Evolutionary conservation across 1,139 yeast species (phyloP).

Genomic region (Pichia sp.): DNA sequence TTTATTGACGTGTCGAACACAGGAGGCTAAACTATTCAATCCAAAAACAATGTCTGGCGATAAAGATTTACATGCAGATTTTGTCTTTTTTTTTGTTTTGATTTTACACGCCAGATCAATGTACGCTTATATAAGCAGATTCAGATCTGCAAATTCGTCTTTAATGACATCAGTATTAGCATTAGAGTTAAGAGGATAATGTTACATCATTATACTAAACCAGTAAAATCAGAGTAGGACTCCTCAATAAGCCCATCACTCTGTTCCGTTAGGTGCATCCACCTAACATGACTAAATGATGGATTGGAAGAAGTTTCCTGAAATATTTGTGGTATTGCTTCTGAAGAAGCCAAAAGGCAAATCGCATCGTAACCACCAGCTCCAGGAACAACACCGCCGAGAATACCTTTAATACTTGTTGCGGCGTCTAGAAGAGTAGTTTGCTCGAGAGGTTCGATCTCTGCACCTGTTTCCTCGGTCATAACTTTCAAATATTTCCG

Average conservation of each 20-base stretch:
- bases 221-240: conserved; percentile 33
- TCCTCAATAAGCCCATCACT: conserved; percentile 48
- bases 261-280: conserved; percentile 65
- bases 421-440: conserved; percentile 67
- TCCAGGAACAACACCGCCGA: conserved; percentile 96
- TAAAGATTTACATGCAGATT: background rate
- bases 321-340: conserved; percentile 39
- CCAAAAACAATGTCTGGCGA: background rate
- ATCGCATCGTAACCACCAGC: conserved; percentile 98
- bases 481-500: conserved; percentile 54
- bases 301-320: conserved; percentile 31
- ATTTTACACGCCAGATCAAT: background rate
- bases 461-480: conserved; percentile 68
- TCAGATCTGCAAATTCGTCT: background rate
- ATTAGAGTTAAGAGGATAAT: background rate
- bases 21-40: background rate
- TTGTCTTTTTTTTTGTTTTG: background rate
- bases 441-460: conserved; percentile 82
- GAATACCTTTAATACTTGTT: conserved; percentile 56
- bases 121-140: background rate
- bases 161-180: background rate
- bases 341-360: conserved; percentile 58
- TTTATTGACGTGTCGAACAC: background rate
- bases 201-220: conserved; percentile 16
- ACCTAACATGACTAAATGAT: conserved; percentile 45